phyloP scores from a whole-genome alignment of 306 rosid genomes.

The Dryas alaskensis region DNA sequence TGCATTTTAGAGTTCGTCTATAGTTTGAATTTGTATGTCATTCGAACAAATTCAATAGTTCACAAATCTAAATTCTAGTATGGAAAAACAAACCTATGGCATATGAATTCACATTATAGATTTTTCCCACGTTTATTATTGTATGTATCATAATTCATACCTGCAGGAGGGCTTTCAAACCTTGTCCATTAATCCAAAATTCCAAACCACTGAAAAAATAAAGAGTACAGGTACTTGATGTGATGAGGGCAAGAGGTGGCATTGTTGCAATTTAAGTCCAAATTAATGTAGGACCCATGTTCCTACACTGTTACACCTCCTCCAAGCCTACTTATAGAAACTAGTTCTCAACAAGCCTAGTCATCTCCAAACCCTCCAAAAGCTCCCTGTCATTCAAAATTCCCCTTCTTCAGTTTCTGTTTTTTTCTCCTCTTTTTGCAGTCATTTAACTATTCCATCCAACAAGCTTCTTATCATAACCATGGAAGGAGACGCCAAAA shows the following conservation, averaged over 20 bases:
- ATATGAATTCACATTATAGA: too few species aligned
- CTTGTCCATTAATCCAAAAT: not conserved
- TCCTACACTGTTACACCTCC: not conserved
- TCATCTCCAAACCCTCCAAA: slow-evolving; percentile 7
- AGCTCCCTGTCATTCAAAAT: slow-evolving; percentile 8
- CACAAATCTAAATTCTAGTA: too few species aligned
- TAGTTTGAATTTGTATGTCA: too few species aligned
- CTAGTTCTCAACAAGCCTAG: not conserved
- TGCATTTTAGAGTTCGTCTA: too few species aligned
- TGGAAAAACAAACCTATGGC: too few species aligned
- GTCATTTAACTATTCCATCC: too few species aligned
- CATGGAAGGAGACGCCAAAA: slow-evolving; percentile 25
- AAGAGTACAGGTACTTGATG: not conserved
- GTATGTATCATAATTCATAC: too few species aligned
- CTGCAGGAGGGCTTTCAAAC: too few species aligned
- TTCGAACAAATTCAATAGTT: too few species aligned
- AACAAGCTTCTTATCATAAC: not conserved
- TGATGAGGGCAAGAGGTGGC: not conserved
- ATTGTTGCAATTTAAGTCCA: not conserved
- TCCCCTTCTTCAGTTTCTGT: not conserved
- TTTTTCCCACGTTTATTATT: too few species aligned
- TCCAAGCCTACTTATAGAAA: slow-evolving; percentile 12
- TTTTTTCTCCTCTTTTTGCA: not conserved
- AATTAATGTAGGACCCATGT: slow-evolving; percentile 12
- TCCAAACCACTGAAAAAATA: not conserved